phyloP scores from a whole-genome alignment of 2,329 filamentous ascomycete genomes.

The Macrophomina pseudophaseolina region DNA sequence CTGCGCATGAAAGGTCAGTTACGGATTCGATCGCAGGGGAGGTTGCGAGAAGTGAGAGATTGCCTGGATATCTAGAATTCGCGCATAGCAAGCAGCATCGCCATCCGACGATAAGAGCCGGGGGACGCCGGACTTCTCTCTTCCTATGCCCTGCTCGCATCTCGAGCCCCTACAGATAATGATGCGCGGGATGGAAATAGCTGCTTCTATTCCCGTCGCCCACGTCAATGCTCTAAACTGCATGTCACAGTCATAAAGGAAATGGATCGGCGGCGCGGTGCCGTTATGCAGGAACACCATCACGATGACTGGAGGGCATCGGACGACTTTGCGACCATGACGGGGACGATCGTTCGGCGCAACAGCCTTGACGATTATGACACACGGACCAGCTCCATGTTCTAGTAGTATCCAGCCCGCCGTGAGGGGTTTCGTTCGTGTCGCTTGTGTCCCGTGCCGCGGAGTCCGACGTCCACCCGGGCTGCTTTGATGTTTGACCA shows the following conservation, averaged over 20 bases:
- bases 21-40: background rate
- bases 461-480: background rate
- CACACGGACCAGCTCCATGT: background rate
- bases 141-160: background rate
- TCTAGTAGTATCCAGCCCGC: no score
- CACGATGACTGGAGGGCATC: background rate
- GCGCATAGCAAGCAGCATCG: background rate
- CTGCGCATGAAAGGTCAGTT: background rate
- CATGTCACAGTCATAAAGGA: background rate
- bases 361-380: background rate
- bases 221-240: background rate
- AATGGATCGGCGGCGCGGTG: background rate
- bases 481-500: no score
- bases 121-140: background rate
- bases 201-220: constrained; percentile 10
- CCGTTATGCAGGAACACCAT: constrained; percentile 9
- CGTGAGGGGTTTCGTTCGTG: background rate
- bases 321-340: background rate
- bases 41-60: no score
- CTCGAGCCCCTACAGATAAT: background rate
- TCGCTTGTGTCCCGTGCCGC: background rate
- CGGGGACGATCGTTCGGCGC: background rate
- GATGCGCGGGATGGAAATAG: background rate
- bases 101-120: background rate
- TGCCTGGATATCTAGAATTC: no score